Evolutionary conservation across 208 protist species (phyloP).

Genomic region (Trypanosoma congolense): DNA sequence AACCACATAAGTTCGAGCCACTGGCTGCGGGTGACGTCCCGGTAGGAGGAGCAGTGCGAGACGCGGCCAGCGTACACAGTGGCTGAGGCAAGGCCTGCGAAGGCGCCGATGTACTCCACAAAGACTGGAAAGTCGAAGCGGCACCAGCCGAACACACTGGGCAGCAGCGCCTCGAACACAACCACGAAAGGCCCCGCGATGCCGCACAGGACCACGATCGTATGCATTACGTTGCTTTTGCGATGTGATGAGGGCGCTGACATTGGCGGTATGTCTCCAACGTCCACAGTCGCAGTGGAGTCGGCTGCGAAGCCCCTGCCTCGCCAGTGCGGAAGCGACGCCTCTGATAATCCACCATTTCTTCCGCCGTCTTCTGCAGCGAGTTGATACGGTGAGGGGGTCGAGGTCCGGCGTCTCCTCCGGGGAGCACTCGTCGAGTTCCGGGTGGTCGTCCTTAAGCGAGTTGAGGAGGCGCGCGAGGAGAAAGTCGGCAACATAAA

Average conservation of each 20-base stretch:
- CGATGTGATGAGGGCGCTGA: neutral
- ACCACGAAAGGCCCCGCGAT: constrained; percentile 37
- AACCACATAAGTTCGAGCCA: constrained; percentile 86
- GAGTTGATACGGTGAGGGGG: constrained; percentile 48
- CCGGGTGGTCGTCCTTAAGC: constrained; percentile 53
- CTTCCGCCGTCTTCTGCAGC: constrained; percentile 42
- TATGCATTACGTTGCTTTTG: constrained; percentile 41
- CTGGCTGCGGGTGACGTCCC: constrained; percentile 53
- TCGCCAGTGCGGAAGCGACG: constrained; percentile 20
- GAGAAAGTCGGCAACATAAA: constrained; percentile 55
- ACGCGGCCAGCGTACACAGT: constrained; percentile 46
- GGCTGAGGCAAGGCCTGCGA: constrained; percentile 41
- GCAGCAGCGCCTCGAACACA: constrained; percentile 35
- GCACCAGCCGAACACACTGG: constrained; percentile 43
- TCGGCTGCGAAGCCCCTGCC: constrained; percentile 1
- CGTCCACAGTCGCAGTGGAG: constrained; percentile 5
- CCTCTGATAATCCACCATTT: constrained; percentile 45
- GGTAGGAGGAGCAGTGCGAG: constrained; percentile 23
- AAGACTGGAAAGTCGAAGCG: constrained; percentile 30
- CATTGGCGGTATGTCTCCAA: neutral
- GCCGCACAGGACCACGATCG: constrained; percentile 49
- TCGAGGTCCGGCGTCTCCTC: constrained; percentile 59
- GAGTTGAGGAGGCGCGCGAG: constrained; percentile 44
- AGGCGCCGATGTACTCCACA: constrained; percentile 35
- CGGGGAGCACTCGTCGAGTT: constrained; percentile 69